Evolutionary conservation across 768 basidiomycete genomes (phyloP), one percentile per base, ranked within the genome.

Genomic region (Lanmaoa rubissima): DNA sequence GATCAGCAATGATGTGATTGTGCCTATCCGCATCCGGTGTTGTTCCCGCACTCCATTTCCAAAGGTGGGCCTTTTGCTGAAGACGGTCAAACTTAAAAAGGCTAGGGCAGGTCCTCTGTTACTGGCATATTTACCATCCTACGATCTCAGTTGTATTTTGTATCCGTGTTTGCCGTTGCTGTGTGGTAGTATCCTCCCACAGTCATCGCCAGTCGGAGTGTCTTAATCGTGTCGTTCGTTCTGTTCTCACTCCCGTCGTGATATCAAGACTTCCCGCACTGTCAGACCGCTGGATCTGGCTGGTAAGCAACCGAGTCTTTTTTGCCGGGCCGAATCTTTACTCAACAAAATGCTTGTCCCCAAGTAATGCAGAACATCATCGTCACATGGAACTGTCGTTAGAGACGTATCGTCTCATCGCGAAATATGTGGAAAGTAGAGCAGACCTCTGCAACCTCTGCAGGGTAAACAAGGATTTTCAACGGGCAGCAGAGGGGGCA

Each of bases 341-440:
- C 41, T 35, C 40, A 16, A 63, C 39, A 5, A 26, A 21, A 34
- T 21, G 2, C 16, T 31, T 9, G 24, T 34, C 45, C 38, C 19
- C 16, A 69, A 60, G 67, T 57, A 72, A 82, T 82, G 79, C 73
- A 39, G 47, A 43, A 58, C 59, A 61, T 61, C 62, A 59, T 55
- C 57, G 51, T 61, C 76, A 71, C 63, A 86, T 86, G 86, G 81
- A 81, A 65, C 66, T 84, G 59, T 81, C 85, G 57, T 72, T 77
- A 69, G 84, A 86, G 75, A 77, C 76, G 50, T 84, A 80, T 74
- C 79, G 76, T 71, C 77, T 77, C 64, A 81, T 88, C 65, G 80
- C 81, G 42, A 77, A 77, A 63, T 65, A 80, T 70, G 76, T 83
- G 59, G 75, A 69, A 53, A 81, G 69, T 61, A 81, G 78, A 48